phyloP scores from a whole-genome alignment of 805 yeast genomes.

The Ogataea zsoltii region DNA sequence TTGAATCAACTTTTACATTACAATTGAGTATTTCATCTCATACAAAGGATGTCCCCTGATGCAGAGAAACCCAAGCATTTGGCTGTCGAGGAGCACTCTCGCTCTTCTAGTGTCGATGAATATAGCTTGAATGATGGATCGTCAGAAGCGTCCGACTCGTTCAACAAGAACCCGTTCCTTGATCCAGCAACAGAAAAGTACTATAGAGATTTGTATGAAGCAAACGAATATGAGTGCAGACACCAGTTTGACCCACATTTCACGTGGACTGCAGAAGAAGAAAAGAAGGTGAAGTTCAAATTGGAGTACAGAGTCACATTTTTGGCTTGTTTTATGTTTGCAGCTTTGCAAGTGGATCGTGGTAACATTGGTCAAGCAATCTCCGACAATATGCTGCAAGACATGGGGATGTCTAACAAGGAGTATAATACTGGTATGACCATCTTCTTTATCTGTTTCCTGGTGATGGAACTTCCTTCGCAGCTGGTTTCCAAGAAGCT shows the following conservation, averaged over 20 bases:
- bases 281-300: slow-evolving; percentile 47
- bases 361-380: slow-evolving; percentile 55
- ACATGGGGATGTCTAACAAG: slow-evolving; percentile 51
- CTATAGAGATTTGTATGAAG: slow-evolving; percentile 47
- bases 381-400: slow-evolving; percentile 55
- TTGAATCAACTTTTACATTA: too few relatives aligned
- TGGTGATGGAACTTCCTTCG: slow-evolving; percentile 63
- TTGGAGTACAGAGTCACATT: slow-evolving; percentile 56
- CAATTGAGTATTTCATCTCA: too few relatives aligned
- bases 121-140: too few relatives aligned
- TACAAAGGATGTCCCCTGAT: too few relatives aligned
- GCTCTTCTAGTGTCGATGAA: too few relatives aligned
- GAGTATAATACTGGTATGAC: slow-evolving; percentile 63
- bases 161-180: slow-evolving; percentile 38
- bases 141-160: too few relatives aligned
- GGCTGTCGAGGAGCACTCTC: too few relatives aligned
- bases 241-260: slow-evolving; percentile 57
- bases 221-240: slow-evolving; percentile 54
- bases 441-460: slow-evolving; percentile 51
- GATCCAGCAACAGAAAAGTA: slow-evolving; percentile 50
- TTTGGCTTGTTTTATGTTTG: slow-evolving; percentile 60
- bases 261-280: slow-evolving; percentile 56
- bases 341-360: slow-evolving; percentile 59
- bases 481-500: slow-evolving; percentile 62
- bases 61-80: too few relatives aligned